Percentiles rank a stretch among this genome's conserved stretches.
Evolutionary conservation across 2,329 filamentous ascomycete species (phyloP).

Genomic region (Aspergillus clavatus): DNA sequence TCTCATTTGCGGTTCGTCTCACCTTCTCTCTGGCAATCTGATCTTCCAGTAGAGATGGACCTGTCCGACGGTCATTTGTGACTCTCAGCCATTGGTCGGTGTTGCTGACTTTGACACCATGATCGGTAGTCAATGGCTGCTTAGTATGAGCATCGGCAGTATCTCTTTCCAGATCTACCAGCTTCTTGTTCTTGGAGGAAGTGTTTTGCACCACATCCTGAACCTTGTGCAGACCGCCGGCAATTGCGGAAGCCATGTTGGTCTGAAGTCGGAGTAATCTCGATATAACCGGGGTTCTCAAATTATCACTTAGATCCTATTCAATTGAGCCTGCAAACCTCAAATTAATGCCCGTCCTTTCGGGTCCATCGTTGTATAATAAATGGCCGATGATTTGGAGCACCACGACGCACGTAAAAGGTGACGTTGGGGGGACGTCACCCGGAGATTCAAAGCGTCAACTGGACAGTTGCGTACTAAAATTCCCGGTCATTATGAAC

Average conservation of each 20-base stretch:
- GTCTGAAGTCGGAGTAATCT: neutral
- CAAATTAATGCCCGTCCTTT: neutral
- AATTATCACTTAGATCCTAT: neutral
- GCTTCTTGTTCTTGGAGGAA: conserved; percentile 44
- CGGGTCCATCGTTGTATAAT: neutral
- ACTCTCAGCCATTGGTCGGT: conserved; percentile 72
- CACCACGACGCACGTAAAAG: conserved; percentile 3
- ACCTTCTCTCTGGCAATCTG: conserved; percentile 69
- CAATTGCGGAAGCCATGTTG: conserved; percentile 24
- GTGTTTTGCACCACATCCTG: conserved; percentile 23
- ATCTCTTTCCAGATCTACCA: conserved; percentile 53
- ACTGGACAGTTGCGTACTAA: neutral
- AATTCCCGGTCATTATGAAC: too few species aligned
- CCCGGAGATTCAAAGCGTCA: conserved; percentile 2
- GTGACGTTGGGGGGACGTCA: conserved; percentile 10
- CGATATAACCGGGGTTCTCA: neutral
- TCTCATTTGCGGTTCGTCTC: conserved; percentile 12
- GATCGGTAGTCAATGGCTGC: conserved; percentile 65
- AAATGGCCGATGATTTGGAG: neutral
- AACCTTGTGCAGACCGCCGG: conserved; percentile 27
- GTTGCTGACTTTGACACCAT: conserved; percentile 63
- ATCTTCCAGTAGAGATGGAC: conserved; percentile 59
- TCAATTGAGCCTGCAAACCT: neutral
- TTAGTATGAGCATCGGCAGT: conserved; percentile 55
- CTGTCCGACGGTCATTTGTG: conserved; percentile 46